Evolutionary conservation across 495 filamentous ascomycete species (phyloP), one percentile per base, ranked within the genome.

Genomic region (Tirmania nivea): DNA sequence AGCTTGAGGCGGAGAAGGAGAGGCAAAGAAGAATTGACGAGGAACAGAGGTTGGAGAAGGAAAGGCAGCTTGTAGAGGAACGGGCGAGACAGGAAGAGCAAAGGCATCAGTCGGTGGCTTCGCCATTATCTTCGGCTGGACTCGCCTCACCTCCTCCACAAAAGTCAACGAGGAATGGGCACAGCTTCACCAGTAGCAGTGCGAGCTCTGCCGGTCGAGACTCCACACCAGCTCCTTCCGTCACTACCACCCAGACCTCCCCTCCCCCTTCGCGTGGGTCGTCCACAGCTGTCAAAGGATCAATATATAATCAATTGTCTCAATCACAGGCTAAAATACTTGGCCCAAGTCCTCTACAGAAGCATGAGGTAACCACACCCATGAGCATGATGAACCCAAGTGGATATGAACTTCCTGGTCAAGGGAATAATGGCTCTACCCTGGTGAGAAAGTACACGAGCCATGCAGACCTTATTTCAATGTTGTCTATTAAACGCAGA

Each of bases 401-500:
- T 54, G 10, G 55, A 34, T 31, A 31, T 48, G 56, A 61, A 34
- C 48, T 55, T 19, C 59, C 58, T 34, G 54, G 55, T 19, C 25
- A 54, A 34, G 54, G 54, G 42, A 47, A 48, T 16, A 54, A 60
- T 47, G 50, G 54, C 6, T 25, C 52, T 19, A 64, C 74, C 55
- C 60, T 83, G 21, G 86, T 83, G 60, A 77, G 85, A 59, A 75
- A 83, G 54, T 75, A 90, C 14, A 90, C 92, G 2, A 94, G 85
- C 45, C 86, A 95, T 67, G 85, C 85, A 11, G 92, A 96, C 66
- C 71, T 96, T 14, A 83, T 96, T 39, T 95, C 90, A 8, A 84
- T 94, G 21, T 71, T 96, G 8, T 96, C 92, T 0, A 68, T 82
- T 48, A 75, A 73, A 50, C 77, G 79, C 51, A 71, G 75, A 56